Conservation (phyloP, 73 alveolate genomes). For the Tetrahymena thermophila region DNA sequence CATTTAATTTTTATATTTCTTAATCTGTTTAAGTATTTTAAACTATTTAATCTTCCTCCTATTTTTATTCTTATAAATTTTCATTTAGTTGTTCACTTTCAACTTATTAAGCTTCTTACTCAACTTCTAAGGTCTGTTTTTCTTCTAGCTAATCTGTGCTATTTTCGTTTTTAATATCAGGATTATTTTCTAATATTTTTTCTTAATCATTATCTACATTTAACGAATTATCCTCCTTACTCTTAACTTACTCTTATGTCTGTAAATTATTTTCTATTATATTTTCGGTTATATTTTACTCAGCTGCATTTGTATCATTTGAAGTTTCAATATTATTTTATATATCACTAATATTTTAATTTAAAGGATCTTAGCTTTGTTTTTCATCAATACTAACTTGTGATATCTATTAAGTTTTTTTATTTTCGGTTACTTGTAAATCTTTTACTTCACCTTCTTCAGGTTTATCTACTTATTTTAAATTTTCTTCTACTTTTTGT, state of each 20-base stretch:
- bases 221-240: too few relatives aligned
- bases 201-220: not conserved
- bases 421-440: not conserved
- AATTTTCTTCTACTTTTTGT: not conserved
- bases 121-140: not conserved
- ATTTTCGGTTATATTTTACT: not conserved
- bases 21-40: not conserved
- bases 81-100: not conserved
- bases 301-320: not conserved
- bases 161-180: not conserved
- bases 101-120: not conserved
- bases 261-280: not conserved
- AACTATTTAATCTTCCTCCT: not conserved
- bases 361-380: not conserved
- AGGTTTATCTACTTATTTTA: not conserved
- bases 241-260: too few relatives aligned
- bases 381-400: not conserved
- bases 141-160: not conserved
- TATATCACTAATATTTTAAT: not conserved
- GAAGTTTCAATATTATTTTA: not conserved
- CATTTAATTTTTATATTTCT: not conserved
- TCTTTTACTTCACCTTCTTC: not conserved
- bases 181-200: not conserved
- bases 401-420: not conserved
- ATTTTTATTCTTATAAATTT: not conserved